Conservation (phyloP, 805 yeast genomes). For the Nakazawaea peltata region DNA sequence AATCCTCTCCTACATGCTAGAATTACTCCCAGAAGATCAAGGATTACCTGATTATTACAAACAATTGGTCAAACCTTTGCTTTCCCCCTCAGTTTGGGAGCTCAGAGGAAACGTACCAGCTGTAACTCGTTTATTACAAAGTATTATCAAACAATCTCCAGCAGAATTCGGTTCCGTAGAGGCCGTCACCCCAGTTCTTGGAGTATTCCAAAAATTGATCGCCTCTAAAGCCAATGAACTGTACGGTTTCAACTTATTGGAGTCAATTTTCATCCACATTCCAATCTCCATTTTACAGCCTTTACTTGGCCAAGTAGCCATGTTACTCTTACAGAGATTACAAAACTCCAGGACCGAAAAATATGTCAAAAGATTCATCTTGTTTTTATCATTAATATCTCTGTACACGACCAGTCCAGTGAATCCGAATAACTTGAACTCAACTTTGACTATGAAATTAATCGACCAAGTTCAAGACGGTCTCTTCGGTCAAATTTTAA, state of each 20-base stretch:
- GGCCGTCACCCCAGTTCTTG: constrained; percentile 69
- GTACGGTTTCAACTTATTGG: constrained; percentile 80
- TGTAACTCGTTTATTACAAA: constrained; percentile 67
- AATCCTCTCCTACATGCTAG: constrained; percentile 73
- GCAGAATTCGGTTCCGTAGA: constrained; percentile 27
- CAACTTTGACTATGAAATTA: constrained; percentile 47
- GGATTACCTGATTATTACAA: constrained; percentile 59
- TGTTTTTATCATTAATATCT: constrained; percentile 40
- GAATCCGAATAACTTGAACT: constrained; percentile 15
- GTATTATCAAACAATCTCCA: constrained; percentile 48
- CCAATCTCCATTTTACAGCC: constrained; percentile 41
- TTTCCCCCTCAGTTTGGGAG: constrained; percentile 94
- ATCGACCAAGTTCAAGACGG: constrained; percentile 68
- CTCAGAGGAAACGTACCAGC: constrained; percentile 91
- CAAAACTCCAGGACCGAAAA: constrained; percentile 78
- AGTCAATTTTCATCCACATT: constrained; percentile 52
- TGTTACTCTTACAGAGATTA: constrained; percentile 70
- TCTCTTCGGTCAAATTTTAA: constrained; percentile 41
- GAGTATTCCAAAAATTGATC: constrained; percentile 92
- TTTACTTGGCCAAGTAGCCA: constrained; percentile 64
- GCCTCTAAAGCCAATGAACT: constrained; percentile 77
- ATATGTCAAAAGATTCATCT: constrained; percentile 61
- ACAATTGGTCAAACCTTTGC: constrained; percentile 67
- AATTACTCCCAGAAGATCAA: constrained; percentile 38
- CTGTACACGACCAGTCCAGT: constrained; percentile 17